Percentiles rank a stretch among this genome's conserved stretches.
Conservation (phyloP, 169 alveolate species). For the Perkinsus chesapeaki region DNA sequence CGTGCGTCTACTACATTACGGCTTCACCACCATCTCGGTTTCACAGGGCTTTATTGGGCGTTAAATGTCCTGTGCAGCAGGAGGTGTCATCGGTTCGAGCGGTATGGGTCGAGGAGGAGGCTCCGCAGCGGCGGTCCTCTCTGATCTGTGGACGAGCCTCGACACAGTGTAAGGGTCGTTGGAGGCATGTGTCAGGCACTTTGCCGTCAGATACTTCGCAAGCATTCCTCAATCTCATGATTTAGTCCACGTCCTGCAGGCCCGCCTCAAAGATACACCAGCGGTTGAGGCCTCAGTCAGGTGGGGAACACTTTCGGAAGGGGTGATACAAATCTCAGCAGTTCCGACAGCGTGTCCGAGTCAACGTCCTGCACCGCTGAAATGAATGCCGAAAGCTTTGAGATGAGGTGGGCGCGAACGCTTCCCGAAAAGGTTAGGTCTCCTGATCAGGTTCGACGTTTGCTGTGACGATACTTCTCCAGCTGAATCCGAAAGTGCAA, state of each 20-base stretch:
- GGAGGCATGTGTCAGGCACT: neutral
- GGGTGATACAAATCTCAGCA: neutral
- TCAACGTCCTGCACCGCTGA: neutral
- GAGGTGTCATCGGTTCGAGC: neutral
- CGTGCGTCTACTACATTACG: too few species aligned
- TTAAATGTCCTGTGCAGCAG: neutral
- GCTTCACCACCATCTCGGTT: too few species aligned
- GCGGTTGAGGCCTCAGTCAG: neutral
- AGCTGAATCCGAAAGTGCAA: neutral
- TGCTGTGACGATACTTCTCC: neutral
- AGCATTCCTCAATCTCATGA: neutral
- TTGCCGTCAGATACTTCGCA: neutral
- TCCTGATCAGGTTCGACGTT: neutral
- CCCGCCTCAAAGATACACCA: slow-evolving; percentile 1
- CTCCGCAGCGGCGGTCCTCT: neutral
- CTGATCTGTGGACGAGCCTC: neutral
- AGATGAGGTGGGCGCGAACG: neutral
- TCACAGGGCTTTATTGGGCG: neutral
- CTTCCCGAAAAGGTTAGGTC: neutral
- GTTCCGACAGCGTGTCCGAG: neutral
- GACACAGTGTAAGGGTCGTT: neutral
- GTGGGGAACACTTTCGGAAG: neutral
- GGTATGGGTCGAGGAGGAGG: neutral
- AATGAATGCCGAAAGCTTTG: neutral
- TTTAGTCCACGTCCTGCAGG: neutral